Evolutionary conservation across 768 basidiomycete species (phyloP).

Genomic region (Ramaria rubella): DNA sequence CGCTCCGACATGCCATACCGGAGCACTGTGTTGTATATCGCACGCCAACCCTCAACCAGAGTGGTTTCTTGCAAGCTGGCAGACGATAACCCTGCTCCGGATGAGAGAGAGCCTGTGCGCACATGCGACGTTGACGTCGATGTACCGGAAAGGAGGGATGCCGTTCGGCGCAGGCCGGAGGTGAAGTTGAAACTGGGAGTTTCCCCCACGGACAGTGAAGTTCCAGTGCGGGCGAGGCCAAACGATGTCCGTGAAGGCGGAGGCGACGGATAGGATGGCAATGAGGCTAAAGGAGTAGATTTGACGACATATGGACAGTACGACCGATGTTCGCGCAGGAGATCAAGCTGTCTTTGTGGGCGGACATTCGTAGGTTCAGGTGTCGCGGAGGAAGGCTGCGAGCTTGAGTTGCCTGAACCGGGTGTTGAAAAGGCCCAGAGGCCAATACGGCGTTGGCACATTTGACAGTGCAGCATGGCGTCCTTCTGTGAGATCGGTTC

Average conservation of each 20-base stretch:
- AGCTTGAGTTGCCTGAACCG: slow-evolving; percentile 9
- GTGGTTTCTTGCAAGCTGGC: slow-evolving; percentile 11
- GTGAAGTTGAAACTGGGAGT: not conserved
- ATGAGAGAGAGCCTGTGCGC: slow-evolving; percentile 11
- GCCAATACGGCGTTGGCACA: slow-evolving; percentile 76
- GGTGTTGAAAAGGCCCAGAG: slow-evolving; percentile 61
- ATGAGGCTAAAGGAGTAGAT: slow-evolving; percentile 14
- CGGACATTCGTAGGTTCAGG: slow-evolving; percentile 26
- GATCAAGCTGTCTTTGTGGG: slow-evolving; percentile 51
- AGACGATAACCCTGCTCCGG: slow-evolving; percentile 6
- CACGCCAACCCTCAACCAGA: slow-evolving; percentile 71
- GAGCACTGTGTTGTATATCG: slow-evolving; percentile 61
- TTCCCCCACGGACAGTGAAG: slow-evolving; percentile 6
- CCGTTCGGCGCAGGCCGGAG: not conserved
- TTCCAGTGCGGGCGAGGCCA: slow-evolving; percentile 9
- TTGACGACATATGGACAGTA: slow-evolving; percentile 71
- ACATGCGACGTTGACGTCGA: slow-evolving; percentile 45
- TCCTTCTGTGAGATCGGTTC: slow-evolving; percentile 32
- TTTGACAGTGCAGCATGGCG: slow-evolving; percentile 52
- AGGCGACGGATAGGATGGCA: slow-evolving; percentile 8
- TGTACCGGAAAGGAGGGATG: slow-evolving; percentile 34
- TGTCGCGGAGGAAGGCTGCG: slow-evolving; percentile 7
- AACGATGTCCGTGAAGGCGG: slow-evolving; percentile 5
- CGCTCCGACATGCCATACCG: slow-evolving; percentile 61
- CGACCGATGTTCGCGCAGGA: slow-evolving; percentile 75